Percentiles rank a stretch among this genome's conserved stretches.
Evolutionary conservation across 768 basidiomycete genomes (phyloP).

Genomic region (Mycena albidolilacea): DNA sequence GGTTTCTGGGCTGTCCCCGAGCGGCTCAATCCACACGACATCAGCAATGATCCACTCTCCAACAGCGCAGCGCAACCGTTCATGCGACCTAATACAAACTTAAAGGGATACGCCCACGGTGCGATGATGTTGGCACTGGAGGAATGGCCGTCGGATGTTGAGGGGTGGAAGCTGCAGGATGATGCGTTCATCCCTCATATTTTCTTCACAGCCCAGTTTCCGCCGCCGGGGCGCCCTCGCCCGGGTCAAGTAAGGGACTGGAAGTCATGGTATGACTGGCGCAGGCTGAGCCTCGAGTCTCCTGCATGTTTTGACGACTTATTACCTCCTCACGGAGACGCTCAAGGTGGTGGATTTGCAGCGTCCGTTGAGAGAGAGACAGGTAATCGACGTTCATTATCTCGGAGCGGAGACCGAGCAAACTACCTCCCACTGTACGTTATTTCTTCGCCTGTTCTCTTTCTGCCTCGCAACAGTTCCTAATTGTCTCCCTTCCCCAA

Average conservation of each 20-base stretch:
- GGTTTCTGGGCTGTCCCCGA: slow-evolving; percentile 57
- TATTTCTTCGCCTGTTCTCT: not conserved
- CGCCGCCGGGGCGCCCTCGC: slow-evolving; percentile 48
- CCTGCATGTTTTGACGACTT: slow-evolving; percentile 58
- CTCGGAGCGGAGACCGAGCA: slow-evolving; percentile 57
- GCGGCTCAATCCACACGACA: slow-evolving; percentile 47
- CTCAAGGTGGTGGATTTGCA: slow-evolving; percentile 49
- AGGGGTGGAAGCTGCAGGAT: slow-evolving; percentile 52
- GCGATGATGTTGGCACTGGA: slow-evolving; percentile 46
- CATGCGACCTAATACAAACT: not conserved
- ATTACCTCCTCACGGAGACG: slow-evolving; percentile 52
- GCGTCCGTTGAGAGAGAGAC: slow-evolving; percentile 39
- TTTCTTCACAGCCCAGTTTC: slow-evolving; percentile 44
- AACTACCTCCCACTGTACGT: slow-evolving; percentile 59
- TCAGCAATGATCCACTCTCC: slow-evolving; percentile 12
- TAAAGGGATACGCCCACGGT: slow-evolving; percentile 50
- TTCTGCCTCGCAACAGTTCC: not conserved
- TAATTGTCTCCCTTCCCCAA: slow-evolving; percentile 26
- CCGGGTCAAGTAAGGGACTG: slow-evolving; percentile 52
- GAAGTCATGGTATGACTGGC: slow-evolving; percentile 61
- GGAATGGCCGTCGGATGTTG: slow-evolving; percentile 46
- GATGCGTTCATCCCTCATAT: slow-evolving; percentile 47
- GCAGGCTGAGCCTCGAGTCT: slow-evolving; percentile 54
- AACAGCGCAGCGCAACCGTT: not conserved
- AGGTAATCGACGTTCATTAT: slow-evolving; percentile 52